These are phyloP conservation scores for Fusarium mundagurra DNA, from an alignment of 2,329 filamentous ascomycete genomes.

Conservation along the genomic window DNA sequence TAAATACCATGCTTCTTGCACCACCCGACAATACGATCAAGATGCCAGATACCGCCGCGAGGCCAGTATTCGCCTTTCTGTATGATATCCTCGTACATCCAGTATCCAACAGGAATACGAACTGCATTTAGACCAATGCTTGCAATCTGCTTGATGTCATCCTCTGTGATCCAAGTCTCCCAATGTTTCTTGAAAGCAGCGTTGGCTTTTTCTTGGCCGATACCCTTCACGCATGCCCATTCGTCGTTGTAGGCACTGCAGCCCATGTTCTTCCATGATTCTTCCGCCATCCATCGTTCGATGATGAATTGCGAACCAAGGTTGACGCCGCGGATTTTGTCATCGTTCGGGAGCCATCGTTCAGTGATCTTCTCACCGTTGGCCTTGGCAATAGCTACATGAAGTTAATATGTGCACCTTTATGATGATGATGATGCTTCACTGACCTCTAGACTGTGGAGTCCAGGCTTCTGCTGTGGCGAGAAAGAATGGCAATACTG, in stretches of 20 bases:
- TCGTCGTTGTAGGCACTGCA: slow-evolving; percentile 40
- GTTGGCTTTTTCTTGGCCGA: slow-evolving; percentile 39
- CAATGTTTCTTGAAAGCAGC: slow-evolving; percentile 40
- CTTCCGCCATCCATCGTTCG: slow-evolving; percentile 41
- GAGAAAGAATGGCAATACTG: not conserved
- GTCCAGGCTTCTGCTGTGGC: slow-evolving; percentile 3
- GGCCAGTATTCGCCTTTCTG: slow-evolving; percentile 35
- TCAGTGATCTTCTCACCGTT: not conserved
- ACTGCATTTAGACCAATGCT: slow-evolving; percentile 39
- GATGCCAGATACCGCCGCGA: slow-evolving; percentile 37
- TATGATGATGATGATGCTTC: too few species aligned
- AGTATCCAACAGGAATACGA: slow-evolving; percentile 42
- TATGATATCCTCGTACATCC: slow-evolving; percentile 41
- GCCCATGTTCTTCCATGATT: slow-evolving; percentile 39
- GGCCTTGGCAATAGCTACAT: not conserved
- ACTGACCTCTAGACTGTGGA: slow-evolving; percentile 7
- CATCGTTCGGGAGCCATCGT: slow-evolving; percentile 19
- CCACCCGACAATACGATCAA: slow-evolving; percentile 42
- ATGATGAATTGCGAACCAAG: slow-evolving; percentile 43
- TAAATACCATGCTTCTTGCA: slow-evolving; percentile 38
- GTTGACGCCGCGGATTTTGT: slow-evolving; percentile 42
- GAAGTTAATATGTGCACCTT: not conserved
- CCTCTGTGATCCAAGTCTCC: slow-evolving; percentile 37
- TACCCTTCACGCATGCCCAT: slow-evolving; percentile 38
- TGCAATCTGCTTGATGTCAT: slow-evolving; percentile 39